Evolutionary conservation across 2,329 filamentous ascomycete species (phyloP).

Genomic region (Alternaria incomplexa): DNA sequence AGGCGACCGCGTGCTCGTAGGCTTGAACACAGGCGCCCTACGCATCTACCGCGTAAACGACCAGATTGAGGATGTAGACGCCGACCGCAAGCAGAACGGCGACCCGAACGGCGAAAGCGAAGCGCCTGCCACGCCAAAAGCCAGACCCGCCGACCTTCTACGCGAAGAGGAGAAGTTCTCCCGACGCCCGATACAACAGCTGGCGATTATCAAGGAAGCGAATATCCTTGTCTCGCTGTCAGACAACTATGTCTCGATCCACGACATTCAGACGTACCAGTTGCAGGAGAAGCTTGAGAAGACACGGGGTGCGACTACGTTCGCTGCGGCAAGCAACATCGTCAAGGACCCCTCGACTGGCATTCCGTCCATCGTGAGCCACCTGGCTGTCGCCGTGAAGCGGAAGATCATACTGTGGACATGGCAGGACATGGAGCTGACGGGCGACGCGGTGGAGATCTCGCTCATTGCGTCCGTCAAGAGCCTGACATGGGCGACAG

Average conservation of each 20-base stretch:
- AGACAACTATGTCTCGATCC: constrained; percentile 85
- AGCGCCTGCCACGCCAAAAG: constrained; percentile 42
- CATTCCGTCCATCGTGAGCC: constrained; percentile 90
- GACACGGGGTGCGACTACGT: constrained; percentile 87
- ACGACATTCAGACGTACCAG: constrained; percentile 86
- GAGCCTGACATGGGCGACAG: constrained; percentile 88
- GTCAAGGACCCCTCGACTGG: constrained; percentile 85
- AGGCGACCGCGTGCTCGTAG: constrained; percentile 91
- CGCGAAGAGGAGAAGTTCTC: constrained; percentile 96
- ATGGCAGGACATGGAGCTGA: constrained; percentile 94
- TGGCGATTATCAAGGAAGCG: constrained; percentile 94
- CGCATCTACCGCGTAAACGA: constrained; percentile 93
- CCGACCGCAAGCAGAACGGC: constrained; percentile 37
- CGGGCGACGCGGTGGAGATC: constrained; percentile 75
- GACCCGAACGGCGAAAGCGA: constrained; percentile 52
- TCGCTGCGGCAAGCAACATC: constrained; percentile 94
- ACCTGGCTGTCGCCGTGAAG: constrained; percentile 91
- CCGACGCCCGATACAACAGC: constrained; percentile 84
- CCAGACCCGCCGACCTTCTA: constrained; percentile 74
- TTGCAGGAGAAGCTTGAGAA: constrained; percentile 79
- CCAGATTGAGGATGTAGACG: constrained; percentile 50
- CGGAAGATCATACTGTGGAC: constrained; percentile 88
- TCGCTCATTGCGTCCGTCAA: constrained; percentile 82
- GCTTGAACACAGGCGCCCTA: constrained; percentile 85
- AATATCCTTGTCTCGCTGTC: constrained; percentile 90